These are phyloP conservation scores for Ochromonas danica DNA, from an alignment of 108 stramenopile genomes.

Conservation along the genomic window DNA sequence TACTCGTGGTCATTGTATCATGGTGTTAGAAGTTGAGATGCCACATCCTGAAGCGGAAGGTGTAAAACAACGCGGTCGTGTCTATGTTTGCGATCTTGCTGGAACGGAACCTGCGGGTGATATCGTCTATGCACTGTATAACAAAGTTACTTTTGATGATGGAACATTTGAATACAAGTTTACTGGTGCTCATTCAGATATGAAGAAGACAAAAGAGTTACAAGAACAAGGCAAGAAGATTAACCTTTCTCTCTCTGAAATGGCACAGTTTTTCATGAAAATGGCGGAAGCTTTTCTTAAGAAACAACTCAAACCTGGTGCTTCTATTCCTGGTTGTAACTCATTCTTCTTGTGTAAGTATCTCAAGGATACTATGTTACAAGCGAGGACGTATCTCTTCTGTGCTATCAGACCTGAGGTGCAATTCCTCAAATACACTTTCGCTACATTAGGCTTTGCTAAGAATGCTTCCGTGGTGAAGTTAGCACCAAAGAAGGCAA, in stretches of 20 bases:
- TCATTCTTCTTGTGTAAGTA: constrained; percentile 66
- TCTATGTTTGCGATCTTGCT: constrained; percentile 65
- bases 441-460: constrained; percentile 60
- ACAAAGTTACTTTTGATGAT: constrained; percentile 56
- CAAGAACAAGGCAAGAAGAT: constrained; percentile 69
- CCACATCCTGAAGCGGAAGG: constrained; percentile 51
- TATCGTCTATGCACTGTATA: constrained; percentile 61
- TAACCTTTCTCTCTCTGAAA: constrained; percentile 64
- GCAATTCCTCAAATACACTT: constrained; percentile 59
- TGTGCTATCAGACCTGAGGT: constrained; percentile 65
- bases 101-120: constrained; percentile 67
- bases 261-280: constrained; percentile 70
- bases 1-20: constrained; percentile 66
- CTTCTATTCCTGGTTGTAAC: constrained; percentile 63
- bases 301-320: constrained; percentile 63
- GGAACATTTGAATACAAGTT: constrained; percentile 60
- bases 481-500: constrained; percentile 64
- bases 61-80: constrained; percentile 57
- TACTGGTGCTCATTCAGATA: constrained; percentile 60
- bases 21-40: constrained; percentile 65
- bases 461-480: constrained; percentile 63
- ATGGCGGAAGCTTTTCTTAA: constrained; percentile 62
- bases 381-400: constrained; percentile 61
- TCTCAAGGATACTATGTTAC: constrained; percentile 68
- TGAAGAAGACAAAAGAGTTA: constrained; percentile 62